Conservation (phyloP, 192 early-diverging fungal species). For the Martensiomyces pterosporus region DNA sequence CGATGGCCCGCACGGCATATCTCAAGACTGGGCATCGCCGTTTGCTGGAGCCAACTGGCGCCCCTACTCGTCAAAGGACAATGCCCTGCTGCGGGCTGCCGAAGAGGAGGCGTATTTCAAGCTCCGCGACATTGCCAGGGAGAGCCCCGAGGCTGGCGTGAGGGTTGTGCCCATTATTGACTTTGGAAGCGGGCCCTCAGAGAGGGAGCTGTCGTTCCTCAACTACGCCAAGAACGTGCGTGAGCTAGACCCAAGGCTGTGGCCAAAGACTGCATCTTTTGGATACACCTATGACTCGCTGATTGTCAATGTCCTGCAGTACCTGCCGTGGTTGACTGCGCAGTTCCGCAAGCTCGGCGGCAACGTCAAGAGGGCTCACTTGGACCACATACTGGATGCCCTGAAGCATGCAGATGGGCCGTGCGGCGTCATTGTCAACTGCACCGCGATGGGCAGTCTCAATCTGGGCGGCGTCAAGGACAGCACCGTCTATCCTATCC, state of each 20-base stretch:
- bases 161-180: conserved; percentile 2
- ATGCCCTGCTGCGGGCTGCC: conserved; percentile 1
- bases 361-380: conserved; percentile 14
- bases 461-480: conserved; percentile 69
- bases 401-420: not conserved
- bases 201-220: not conserved
- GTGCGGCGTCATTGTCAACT: conserved; percentile 61
- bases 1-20: not conserved
- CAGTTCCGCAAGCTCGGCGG: conserved; percentile 59
- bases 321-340: conserved; percentile 59
- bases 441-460: conserved; percentile 62
- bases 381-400: conserved; percentile 47
- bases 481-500: conserved; percentile 60
- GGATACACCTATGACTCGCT: conserved; percentile 37
- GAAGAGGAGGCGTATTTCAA: conserved; percentile 10
- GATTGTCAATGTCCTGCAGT: conserved; percentile 59
- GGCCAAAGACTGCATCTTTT: conserved; percentile 1
- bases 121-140: conserved; percentile 5
- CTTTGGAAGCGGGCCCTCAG: not conserved
- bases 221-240: conserved; percentile 2
- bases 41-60: conserved; percentile 50
- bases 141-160: conserved; percentile 7
- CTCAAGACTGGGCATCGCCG: conserved; percentile 46
- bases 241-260: not conserved
- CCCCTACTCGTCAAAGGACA: not conserved